phyloP scores from a whole-genome alignment of 202 grass and related monocot genomes.

The Eragrostis tef region DNA sequence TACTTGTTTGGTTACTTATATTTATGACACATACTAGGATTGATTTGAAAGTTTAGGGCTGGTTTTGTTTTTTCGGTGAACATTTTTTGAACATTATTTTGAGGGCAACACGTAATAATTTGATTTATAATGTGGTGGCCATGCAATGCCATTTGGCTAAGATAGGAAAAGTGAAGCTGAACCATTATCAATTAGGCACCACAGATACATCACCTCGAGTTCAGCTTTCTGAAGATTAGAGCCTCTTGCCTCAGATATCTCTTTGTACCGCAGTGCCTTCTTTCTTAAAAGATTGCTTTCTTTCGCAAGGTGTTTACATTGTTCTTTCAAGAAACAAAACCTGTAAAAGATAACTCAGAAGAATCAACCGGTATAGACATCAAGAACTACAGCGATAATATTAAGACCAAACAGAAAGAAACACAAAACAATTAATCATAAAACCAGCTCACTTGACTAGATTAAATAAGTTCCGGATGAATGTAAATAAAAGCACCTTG shows the following conservation, averaged over 20 bases:
- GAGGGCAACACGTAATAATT: too few relatives aligned
- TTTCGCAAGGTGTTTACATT: conserved; percentile 55
- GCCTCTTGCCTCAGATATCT: conserved; percentile 65
- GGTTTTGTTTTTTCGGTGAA: too few relatives aligned
- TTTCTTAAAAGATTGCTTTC: conserved; percentile 55
- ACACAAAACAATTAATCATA: conserved; percentile 14
- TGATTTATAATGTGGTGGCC: too few relatives aligned
- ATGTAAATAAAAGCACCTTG: conserved; percentile 58
- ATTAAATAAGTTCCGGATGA: conserved; percentile 25
- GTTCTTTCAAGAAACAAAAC: conserved; percentile 57
- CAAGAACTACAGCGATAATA: conserved; percentile 29
- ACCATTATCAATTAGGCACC: conserved; percentile 5
- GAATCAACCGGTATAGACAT: not conserved
- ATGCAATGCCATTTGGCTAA: not conserved
- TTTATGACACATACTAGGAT: too few relatives aligned
- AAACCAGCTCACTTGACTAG: conserved; percentile 26
- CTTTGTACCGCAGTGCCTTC: conserved; percentile 59
- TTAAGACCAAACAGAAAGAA: not conserved
- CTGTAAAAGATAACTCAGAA: conserved; percentile 46
- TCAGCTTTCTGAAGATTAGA: conserved; percentile 79
- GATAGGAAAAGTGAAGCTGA: conserved; percentile 26
- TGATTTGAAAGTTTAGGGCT: too few relatives aligned
- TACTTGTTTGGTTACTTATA: too few relatives aligned
- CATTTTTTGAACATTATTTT: too few relatives aligned
- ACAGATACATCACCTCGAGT: conserved; percentile 59